Evolutionary conservation across 306 rosid genomes (phyloP).

Genomic region (Vigna hirtella): DNA sequence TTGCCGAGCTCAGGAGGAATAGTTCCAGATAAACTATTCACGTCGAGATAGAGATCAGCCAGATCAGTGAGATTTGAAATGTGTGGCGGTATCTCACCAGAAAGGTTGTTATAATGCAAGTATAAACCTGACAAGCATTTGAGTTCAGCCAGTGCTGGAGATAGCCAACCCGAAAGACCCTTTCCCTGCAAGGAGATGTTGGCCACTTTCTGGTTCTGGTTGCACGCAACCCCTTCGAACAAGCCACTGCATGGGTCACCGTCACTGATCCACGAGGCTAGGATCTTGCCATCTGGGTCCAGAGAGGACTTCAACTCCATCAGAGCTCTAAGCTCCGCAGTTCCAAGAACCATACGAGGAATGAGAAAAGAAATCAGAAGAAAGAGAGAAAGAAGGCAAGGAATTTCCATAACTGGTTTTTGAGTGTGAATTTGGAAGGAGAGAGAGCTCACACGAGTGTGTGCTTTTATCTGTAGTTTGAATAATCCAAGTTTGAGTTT

Average conservation of each 20-base stretch:
- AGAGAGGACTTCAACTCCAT: conserved; percentile 78
- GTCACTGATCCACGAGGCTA: conserved; percentile 76
- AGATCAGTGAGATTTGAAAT: conserved; percentile 75
- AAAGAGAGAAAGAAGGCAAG: conserved; percentile 41
- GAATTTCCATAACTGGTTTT: conserved; percentile 52
- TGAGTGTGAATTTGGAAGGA: conserved; percentile 24
- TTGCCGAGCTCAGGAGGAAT: conserved; percentile 72
- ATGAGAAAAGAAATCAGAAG: conserved; percentile 33
- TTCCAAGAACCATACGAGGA: conserved; percentile 54
- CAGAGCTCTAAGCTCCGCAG: conserved; percentile 77
- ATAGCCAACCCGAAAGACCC: conserved; percentile 81
- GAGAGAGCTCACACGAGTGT: conserved; percentile 37
- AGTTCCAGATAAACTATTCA: conserved; percentile 73
- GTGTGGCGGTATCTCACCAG: conserved; percentile 83
- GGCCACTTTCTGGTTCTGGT: conserved; percentile 74
- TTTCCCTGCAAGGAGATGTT: conserved; percentile 88
- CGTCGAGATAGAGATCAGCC: conserved; percentile 83
- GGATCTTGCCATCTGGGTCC: conserved; percentile 75
- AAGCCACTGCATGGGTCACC: conserved; percentile 83
- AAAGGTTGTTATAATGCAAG: conserved; percentile 82
- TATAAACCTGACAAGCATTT: conserved; percentile 82
- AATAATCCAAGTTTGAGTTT: conserved; percentile 1
- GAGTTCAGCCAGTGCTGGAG: conserved; percentile 79
- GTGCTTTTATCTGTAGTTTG: not conserved
- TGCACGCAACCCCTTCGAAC: conserved; percentile 82